Conservation (phyloP, 495 filamentous ascomycete species). For the Aspergillus cristatus region DNA sequence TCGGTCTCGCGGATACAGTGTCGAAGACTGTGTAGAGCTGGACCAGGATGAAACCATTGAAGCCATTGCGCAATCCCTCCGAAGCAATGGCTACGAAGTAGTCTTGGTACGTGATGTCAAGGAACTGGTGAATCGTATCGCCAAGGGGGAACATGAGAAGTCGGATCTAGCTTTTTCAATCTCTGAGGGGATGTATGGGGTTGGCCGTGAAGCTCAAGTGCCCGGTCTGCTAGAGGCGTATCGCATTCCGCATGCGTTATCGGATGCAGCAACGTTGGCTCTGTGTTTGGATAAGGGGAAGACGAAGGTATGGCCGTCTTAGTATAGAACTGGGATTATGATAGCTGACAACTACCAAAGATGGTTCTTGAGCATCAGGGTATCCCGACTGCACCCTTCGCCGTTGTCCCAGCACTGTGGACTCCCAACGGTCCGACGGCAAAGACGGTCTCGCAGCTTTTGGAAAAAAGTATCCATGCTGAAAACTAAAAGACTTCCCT, state of each 20-base stretch:
- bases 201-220: constrained; percentile 17
- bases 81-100: constrained; percentile 6
- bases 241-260: constrained; percentile 15
- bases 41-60: constrained; percentile 6
- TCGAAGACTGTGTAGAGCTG: constrained; percentile 6
- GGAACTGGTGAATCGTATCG: constrained; percentile 9
- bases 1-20: constrained; percentile 1
- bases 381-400: constrained; percentile 14
- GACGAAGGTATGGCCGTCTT: constrained; percentile 14
- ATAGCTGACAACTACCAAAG: constrained; percentile 1
- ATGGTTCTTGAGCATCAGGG: constrained; percentile 10
- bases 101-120: constrained; percentile 6
- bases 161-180: constrained; percentile 18
- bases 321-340: too few relatives aligned
- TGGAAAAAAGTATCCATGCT: too few relatives aligned
- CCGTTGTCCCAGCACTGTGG: constrained; percentile 1
- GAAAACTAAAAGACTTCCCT: constrained; percentile 8
- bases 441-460: too few relatives aligned
- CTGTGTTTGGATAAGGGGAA: constrained; percentile 16
- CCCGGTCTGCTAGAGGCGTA: constrained; percentile 19
- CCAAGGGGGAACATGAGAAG: constrained; percentile 3
- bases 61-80: constrained; percentile 3
- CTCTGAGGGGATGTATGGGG: constrained; percentile 12
- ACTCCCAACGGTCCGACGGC: too few relatives aligned
- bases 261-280: constrained; percentile 16